These are phyloP conservation scores for Phaeosphaeria sp. DNA, from an alignment of 2,329 filamentous ascomycete species.

Conservation along the genomic window DNA sequence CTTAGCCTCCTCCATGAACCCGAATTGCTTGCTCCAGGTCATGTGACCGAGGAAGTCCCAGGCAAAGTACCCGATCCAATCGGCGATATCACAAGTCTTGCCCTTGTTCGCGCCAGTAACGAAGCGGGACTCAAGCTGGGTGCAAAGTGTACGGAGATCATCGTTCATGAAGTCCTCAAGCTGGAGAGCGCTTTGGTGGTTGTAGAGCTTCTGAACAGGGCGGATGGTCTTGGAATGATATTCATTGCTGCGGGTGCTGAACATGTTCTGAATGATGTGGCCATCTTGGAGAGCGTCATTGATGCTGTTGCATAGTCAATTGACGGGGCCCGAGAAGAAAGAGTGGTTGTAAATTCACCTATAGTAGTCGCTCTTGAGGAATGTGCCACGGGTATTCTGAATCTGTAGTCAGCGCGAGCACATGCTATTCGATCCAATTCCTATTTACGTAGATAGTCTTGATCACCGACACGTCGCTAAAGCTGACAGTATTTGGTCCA, in stretches of 20 bases:
- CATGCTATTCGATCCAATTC: too few species aligned
- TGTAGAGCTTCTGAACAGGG: conserved; percentile 41
- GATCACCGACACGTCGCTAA: conserved; percentile 37
- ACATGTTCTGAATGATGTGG: conserved; percentile 39
- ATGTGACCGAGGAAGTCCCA: conserved; percentile 48
- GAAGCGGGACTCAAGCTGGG: conserved; percentile 35
- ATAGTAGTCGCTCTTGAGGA: conserved; percentile 43
- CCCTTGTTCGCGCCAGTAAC: conserved; percentile 29
- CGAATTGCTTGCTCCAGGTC: conserved; percentile 51
- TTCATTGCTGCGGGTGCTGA: conserved; percentile 41
- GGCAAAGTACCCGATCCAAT: conserved; percentile 42
- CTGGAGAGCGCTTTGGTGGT: conserved; percentile 29
- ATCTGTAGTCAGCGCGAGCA: not conserved
- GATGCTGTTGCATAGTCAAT: conserved; percentile 6
- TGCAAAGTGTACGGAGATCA: conserved; percentile 26
- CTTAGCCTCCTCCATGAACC: conserved; percentile 50
- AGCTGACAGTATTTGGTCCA: conserved; percentile 38
- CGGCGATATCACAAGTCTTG: conserved; percentile 39
- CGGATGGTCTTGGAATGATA: conserved; percentile 31
- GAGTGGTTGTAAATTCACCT: not conserved
- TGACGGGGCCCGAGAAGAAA: not conserved
- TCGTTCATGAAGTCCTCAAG: conserved; percentile 37
- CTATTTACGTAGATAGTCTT: conserved; percentile 39
- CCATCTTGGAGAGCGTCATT: conserved; percentile 43
- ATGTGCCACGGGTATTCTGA: conserved; percentile 35